phyloP scores from a whole-genome alignment of 805 yeast genomes.

The Teunomyces panamensis region DNA sequence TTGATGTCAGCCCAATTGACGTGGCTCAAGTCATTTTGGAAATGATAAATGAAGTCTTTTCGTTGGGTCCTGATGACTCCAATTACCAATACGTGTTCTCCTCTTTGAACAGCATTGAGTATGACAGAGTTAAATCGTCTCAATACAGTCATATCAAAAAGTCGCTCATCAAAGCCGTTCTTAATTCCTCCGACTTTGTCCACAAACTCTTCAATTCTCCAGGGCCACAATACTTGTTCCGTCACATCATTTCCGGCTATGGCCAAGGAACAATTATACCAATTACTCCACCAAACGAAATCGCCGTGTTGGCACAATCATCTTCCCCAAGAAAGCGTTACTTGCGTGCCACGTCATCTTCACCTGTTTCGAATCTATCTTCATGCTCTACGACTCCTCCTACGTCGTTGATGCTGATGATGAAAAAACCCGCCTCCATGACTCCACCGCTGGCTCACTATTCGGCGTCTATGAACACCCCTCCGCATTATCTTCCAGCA shows the following conservation, averaged over 20 bases:
- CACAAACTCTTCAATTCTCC: constrained; percentile 23
- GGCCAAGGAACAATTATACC: background rate
- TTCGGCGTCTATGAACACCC: background rate
- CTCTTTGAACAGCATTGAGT: background rate
- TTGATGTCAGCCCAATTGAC: constrained; percentile 29
- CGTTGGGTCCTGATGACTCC: constrained; percentile 6
- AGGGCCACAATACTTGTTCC: constrained; percentile 29
- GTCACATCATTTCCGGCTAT: constrained; percentile 6
- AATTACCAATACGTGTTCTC: constrained; percentile 7
- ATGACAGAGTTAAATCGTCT: background rate
- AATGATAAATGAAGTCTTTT: constrained; percentile 14
- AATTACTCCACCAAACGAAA: background rate
- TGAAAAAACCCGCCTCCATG: constrained; percentile 1
- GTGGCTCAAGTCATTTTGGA: constrained; percentile 31
- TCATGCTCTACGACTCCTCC: constrained; percentile 1
- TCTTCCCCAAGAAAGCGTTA: background rate
- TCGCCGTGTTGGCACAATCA: background rate
- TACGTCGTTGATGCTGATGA: constrained; percentile 1
- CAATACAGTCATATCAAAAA: constrained; percentile 20
- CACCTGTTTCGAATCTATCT: background rate
- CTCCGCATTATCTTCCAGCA: constrained; percentile 2
- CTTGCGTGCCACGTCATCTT: background rate
- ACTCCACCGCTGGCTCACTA: constrained; percentile 2
- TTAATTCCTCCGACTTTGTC: constrained; percentile 26
- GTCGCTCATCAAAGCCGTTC: constrained; percentile 23